Conservation (phyloP, 2,329 filamentous ascomycete genomes). For the Pseudocercospora ulei region DNA sequence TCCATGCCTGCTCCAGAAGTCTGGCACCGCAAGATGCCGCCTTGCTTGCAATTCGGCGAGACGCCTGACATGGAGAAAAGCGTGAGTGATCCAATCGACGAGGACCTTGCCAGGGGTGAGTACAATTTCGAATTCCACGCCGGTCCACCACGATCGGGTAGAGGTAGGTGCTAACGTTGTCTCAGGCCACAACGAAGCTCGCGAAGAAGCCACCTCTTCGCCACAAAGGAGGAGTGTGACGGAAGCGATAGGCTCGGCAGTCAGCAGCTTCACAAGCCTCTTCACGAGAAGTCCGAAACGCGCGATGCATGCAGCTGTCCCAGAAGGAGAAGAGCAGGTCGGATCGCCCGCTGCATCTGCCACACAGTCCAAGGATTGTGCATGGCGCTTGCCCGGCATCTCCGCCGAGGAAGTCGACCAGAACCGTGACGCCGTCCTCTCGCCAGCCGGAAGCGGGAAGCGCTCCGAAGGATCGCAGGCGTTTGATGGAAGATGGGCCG, state of each 20-base stretch:
- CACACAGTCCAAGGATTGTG: not conserved
- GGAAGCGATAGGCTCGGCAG: not conserved
- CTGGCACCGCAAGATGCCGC: constrained; percentile 30
- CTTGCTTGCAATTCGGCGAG: constrained; percentile 31
- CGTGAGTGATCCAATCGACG: constrained; percentile 27
- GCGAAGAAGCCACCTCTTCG: not conserved
- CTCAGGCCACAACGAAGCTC: not conserved
- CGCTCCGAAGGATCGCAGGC: too few species aligned
- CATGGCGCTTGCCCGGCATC: constrained; percentile 1
- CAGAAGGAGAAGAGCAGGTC: too few species aligned
- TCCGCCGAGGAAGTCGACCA: not conserved
- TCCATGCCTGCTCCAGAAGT: constrained; percentile 26
- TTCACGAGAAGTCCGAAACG: constrained; percentile 4
- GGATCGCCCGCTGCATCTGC: not conserved
- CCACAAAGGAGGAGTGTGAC: not conserved
- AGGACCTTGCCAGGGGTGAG: constrained; percentile 28
- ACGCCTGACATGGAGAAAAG: constrained; percentile 28
- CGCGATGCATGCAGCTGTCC: not conserved
- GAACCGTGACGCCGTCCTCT: not conserved
- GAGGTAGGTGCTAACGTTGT: constrained; percentile 20
- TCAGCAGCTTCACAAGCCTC: too few species aligned
- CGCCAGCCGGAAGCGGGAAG: too few species aligned
- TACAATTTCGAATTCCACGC: too few species aligned
- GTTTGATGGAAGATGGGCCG: too few species aligned
- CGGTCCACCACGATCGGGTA: too few species aligned